These are phyloP conservation scores for Tephrocybe sp. DNA, from an alignment of 768 basidiomycete species.

Conservation along the genomic window DNA sequence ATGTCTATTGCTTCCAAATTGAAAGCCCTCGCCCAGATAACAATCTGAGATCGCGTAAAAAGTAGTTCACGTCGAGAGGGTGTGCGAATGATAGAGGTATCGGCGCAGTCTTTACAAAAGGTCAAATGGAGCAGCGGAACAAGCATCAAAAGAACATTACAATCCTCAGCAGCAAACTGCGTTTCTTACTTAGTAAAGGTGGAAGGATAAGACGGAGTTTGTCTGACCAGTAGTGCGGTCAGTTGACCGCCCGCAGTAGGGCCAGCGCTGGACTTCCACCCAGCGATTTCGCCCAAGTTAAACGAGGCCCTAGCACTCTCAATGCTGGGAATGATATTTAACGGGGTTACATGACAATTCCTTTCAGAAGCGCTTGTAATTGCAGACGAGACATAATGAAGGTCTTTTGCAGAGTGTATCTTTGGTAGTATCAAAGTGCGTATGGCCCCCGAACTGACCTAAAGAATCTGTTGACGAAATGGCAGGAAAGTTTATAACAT, in stretches of 20 bases:
- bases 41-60: slow-evolving; percentile 80
- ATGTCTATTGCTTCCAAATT: slow-evolving; percentile 87
- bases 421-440: slow-evolving; percentile 82
- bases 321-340: slow-evolving; percentile 75
- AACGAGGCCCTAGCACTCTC: slow-evolving; percentile 78
- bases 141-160: slow-evolving; percentile 38
- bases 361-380: slow-evolving; percentile 34
- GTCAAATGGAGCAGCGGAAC: slow-evolving; percentile 7
- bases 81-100: slow-evolving; percentile 80
- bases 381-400: slow-evolving; percentile 56
- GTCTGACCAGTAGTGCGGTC: slow-evolving; percentile 63
- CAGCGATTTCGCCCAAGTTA: slow-evolving; percentile 67
- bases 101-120: slow-evolving; percentile 73
- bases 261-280: slow-evolving; percentile 57
- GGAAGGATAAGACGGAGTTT: neutral
- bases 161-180: slow-evolving; percentile 95
- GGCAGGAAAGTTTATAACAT: neutral
- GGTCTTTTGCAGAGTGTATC: slow-evolving; percentile 65
- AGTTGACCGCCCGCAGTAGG: slow-evolving; percentile 50
- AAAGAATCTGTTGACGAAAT: slow-evolving; percentile 1
- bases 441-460: slow-evolving; percentile 40
- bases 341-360: slow-evolving; percentile 25
- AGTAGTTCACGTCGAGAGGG: slow-evolving; percentile 72
- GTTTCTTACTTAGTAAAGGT: slow-evolving; percentile 1
- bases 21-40: slow-evolving; percentile 80